phyloP scores from a whole-genome alignment of 768 basidiomycete species.

The Kwoniella bestiolae region DNA sequence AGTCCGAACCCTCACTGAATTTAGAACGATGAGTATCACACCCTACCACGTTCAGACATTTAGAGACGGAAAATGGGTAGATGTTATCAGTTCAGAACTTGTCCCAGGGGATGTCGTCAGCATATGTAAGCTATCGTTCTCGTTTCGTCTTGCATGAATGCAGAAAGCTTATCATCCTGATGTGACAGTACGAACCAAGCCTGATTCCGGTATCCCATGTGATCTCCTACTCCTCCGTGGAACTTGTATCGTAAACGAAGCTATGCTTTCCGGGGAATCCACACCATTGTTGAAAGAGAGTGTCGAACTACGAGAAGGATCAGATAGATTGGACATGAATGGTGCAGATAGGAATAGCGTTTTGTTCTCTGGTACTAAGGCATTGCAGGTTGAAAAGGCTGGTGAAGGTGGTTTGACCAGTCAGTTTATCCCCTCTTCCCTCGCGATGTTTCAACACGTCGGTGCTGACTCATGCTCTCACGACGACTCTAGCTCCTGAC shows the following conservation, averaged over 20 bases:
- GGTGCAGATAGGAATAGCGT: conserved; percentile 82
- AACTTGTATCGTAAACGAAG: conserved; percentile 96
- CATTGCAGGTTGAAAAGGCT: conserved; percentile 75
- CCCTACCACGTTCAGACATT: conserved; percentile 85
- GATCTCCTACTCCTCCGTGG: conserved; percentile 91
- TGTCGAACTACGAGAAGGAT: conserved; percentile 76
- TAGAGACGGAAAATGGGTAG: conserved; percentile 76
- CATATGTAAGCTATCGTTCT: conserved; percentile 64
- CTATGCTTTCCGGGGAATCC: conserved; percentile 98
- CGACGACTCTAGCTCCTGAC: conserved; percentile 74
- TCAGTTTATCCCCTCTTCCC: conserved; percentile 37
- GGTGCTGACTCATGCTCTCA: background rate
- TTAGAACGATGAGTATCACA: conserved; percentile 92
- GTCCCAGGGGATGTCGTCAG: conserved; percentile 90
- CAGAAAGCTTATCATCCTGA: background rate
- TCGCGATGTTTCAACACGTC: too few relatives aligned
- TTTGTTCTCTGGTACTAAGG: conserved; percentile 95
- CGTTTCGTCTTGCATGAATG: background rate
- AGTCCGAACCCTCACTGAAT: conserved; percentile 89
- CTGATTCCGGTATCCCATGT: conserved; percentile 87
- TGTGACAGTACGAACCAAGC: conserved; percentile 59
- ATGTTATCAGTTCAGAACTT: conserved; percentile 80
- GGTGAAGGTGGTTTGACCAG: conserved; percentile 57
- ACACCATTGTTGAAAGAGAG: conserved; percentile 96
- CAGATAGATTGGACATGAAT: conserved; percentile 81